A percentile compares a stretch with the other conserved stretches of the same genome.
Conservation (phyloP, 495 filamentous ascomycete genomes). For the Neurospora sp. region DNA sequence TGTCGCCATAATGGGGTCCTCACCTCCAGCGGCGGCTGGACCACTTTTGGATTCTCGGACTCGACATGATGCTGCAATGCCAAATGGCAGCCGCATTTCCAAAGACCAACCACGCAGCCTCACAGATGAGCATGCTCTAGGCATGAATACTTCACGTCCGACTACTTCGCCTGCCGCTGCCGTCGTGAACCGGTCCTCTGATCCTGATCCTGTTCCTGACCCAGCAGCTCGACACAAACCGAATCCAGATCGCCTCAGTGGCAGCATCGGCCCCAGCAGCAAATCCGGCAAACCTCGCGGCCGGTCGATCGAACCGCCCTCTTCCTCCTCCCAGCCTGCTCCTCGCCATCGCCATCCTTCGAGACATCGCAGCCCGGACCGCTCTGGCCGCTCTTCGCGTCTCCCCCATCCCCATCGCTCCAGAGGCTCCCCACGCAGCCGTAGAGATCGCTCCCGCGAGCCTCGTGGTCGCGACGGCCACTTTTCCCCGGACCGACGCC, state of each 20-base stretch:
- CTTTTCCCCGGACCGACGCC: slow-evolving; percentile 18
- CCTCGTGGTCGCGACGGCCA: slow-evolving; percentile 23
- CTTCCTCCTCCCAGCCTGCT: slow-evolving; percentile 4
- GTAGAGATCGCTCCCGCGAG: slow-evolving; percentile 24
- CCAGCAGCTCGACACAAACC: neutral
- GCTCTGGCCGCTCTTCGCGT: slow-evolving; percentile 17
- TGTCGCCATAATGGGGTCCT: slow-evolving; percentile 21
- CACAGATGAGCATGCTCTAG: slow-evolving; percentile 21
- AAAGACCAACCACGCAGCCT: slow-evolving; percentile 16
- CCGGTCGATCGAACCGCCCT: slow-evolving; percentile 4
- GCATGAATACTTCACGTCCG: slow-evolving; percentile 30
- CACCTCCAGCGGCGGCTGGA: slow-evolving; percentile 6
- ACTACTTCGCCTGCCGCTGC: slow-evolving; percentile 20
- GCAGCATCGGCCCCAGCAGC: slow-evolving; percentile 1
- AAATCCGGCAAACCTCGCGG: slow-evolving; percentile 10
- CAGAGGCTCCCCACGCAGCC: slow-evolving; percentile 11
- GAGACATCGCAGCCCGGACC: slow-evolving; percentile 25
- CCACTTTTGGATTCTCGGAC: slow-evolving; percentile 7
- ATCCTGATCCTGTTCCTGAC: slow-evolving; percentile 2
- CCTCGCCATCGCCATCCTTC: slow-evolving; percentile 11
- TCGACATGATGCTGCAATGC: slow-evolving; percentile 22
- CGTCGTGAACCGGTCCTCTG: slow-evolving; percentile 19
- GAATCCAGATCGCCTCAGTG: neutral
- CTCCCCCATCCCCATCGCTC: slow-evolving; percentile 17
- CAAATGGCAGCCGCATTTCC: slow-evolving; percentile 24